Evolutionary conservation across 2,329 filamentous ascomycete genomes (phyloP).

Genomic region (Penicillium italicum): DNA sequence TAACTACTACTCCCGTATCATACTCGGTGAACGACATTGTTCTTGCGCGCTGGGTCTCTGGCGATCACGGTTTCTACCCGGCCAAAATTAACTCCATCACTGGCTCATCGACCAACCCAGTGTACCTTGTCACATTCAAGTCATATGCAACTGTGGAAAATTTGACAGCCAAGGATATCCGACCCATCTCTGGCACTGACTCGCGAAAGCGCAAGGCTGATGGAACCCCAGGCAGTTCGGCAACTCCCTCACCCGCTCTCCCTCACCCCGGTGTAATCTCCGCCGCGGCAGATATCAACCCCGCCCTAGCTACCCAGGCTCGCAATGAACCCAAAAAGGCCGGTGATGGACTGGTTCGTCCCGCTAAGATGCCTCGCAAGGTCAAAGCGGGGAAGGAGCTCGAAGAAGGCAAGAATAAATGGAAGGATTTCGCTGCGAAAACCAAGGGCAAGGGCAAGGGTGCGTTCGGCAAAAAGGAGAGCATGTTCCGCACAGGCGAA

Average conservation of each 20-base stretch:
- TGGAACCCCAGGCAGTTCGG: slow-evolving; percentile 57
- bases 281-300: slow-evolving; percentile 64
- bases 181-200: slow-evolving; percentile 65
- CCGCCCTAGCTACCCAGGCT: slow-evolving; percentile 61
- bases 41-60: slow-evolving; percentile 83
- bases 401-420: slow-evolving; percentile 86
- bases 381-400: slow-evolving; percentile 89
- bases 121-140: slow-evolving; percentile 95
- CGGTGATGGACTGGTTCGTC: slow-evolving; percentile 56
- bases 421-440: slow-evolving; percentile 88
- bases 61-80: slow-evolving; percentile 86
- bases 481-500: slow-evolving; percentile 94
- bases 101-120: slow-evolving; percentile 81
- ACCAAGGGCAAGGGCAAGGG: slow-evolving; percentile 66
- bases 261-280: slow-evolving; percentile 58
- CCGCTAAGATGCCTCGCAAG: slow-evolving; percentile 67
- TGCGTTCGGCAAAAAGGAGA: slow-evolving; percentile 75
- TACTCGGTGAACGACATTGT: slow-evolving; percentile 89
- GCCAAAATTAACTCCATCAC: slow-evolving; percentile 92
- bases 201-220: slow-evolving; percentile 83
- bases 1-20: slow-evolving; percentile 49
- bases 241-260: slow-evolving; percentile 40
- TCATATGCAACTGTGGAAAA: slow-evolving; percentile 79
- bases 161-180: slow-evolving; percentile 75
- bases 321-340: slow-evolving; percentile 62